Evolutionary conservation across 768 basidiomycete species (phyloP).

Genomic region (Mycena pura): DNA sequence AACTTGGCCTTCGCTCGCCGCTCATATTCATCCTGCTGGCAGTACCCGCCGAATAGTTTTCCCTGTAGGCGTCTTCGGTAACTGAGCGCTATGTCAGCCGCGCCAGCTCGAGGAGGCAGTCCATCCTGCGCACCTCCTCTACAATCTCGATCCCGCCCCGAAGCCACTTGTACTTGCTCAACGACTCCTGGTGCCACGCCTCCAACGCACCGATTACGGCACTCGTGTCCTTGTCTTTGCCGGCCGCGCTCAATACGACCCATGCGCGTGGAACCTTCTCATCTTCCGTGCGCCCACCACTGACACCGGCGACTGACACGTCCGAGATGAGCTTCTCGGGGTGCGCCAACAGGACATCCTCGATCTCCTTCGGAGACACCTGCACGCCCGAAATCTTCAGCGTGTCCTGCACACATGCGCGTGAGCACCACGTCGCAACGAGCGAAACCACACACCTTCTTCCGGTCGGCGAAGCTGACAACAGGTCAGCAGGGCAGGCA

Average conservation of each 20-base stretch:
- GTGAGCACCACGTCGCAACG: neutral
- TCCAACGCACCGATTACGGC: conserved; percentile 56
- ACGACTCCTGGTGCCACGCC: conserved; percentile 62
- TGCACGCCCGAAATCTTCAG: conserved; percentile 82
- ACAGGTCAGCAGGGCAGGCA: neutral
- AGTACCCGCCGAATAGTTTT: conserved; percentile 70
- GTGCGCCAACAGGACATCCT: conserved; percentile 66
- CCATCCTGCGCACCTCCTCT: conserved; percentile 54
- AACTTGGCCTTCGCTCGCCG: conserved; percentile 30
- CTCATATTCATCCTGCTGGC: conserved; percentile 67
- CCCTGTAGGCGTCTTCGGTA: conserved; percentile 78
- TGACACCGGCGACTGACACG: conserved; percentile 75
- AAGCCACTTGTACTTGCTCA: conserved; percentile 81
- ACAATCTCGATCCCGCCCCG: conserved; percentile 75
- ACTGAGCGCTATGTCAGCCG: conserved; percentile 43
- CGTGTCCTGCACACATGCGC: conserved; percentile 58
- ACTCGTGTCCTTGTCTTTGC: conserved; percentile 53
- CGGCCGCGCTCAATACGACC: conserved; percentile 68
- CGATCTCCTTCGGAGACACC: conserved; percentile 83
- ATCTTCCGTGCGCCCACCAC: conserved; percentile 70
- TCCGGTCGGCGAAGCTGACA: conserved; percentile 74
- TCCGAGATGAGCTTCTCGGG: conserved; percentile 69
- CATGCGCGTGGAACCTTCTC: conserved; percentile 82
- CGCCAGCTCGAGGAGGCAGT: conserved; percentile 1
- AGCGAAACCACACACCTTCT: conserved; percentile 57